phyloP scores from a whole-genome alignment of 805 yeast genomes.

The Phaffomyces thermotolerans region DNA sequence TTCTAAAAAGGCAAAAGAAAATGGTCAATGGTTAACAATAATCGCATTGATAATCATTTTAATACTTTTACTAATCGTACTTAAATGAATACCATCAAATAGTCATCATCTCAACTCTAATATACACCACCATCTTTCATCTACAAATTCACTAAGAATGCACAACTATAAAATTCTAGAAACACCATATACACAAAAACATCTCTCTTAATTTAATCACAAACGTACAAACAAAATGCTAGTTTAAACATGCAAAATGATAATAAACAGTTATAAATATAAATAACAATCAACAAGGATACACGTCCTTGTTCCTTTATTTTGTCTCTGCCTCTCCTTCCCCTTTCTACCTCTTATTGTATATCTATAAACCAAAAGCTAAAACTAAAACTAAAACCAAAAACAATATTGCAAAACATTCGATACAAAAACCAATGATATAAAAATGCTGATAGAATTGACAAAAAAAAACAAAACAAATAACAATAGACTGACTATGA shows the following conservation, averaged over 20 bases:
- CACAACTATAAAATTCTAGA: too few relatives aligned
- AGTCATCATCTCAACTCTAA: too few relatives aligned
- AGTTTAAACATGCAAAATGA: too few relatives aligned
- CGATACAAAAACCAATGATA: not conserved
- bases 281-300: too few relatives aligned
- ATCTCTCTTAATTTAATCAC: not conserved
- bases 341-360: too few relatives aligned
- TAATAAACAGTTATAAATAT: too few relatives aligned
- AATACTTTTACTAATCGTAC: slow-evolving; percentile 34
- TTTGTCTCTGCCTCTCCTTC: too few relatives aligned
- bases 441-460: not conserved
- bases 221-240: not conserved
- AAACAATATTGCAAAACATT: not conserved
- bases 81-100: slow-evolving; percentile 22
- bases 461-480: not conserved
- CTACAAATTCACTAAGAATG: too few relatives aligned
- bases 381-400: not conserved
- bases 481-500: not conserved
- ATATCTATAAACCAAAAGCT: too few relatives aligned
- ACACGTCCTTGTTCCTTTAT: too few relatives aligned
- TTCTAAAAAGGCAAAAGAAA: slow-evolving; percentile 35
- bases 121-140: too few relatives aligned
- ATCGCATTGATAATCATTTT: slow-evolving; percentile 36
- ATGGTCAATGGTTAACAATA: slow-evolving; percentile 45
- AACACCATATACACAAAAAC: too few relatives aligned